Evolutionary conservation across 2,329 filamentous ascomycete species (phyloP).

Genomic region (Colletotrichum endophyticum): DNA sequence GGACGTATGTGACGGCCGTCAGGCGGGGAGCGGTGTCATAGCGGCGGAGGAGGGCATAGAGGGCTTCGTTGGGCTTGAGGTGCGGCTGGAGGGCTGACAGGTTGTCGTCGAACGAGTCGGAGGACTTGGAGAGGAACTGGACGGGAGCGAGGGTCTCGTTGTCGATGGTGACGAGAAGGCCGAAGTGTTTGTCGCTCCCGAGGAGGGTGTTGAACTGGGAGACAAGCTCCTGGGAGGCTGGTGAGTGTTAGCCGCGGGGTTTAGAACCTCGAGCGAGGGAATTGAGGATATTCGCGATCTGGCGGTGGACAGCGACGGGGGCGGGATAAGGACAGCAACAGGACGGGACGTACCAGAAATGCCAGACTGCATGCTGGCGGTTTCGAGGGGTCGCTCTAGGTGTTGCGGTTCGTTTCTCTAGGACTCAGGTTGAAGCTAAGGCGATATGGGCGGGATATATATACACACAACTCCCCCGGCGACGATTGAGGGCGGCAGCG

Average conservation of each 20-base stretch:
- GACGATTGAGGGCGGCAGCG: background rate
- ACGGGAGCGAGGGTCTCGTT: conserved; percentile 71
- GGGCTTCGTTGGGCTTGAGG: conserved; percentile 69
- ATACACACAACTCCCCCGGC: background rate
- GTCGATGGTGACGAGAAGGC: conserved; percentile 73
- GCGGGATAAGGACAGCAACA: background rate
- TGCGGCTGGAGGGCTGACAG: conserved; percentile 66
- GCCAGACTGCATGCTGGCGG: conserved; percentile 72
- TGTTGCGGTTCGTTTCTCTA: background rate
- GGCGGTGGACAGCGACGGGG: background rate
- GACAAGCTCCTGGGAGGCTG: conserved; percentile 80
- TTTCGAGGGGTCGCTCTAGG: background rate
- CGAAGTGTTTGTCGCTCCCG: conserved; percentile 65
- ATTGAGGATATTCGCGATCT: background rate
- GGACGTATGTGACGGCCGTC: conserved; percentile 78
- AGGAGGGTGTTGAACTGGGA: conserved; percentile 75
- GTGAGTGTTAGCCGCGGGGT: background rate
- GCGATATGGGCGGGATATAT: too few relatives aligned
- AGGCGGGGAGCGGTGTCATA: conserved; percentile 63
- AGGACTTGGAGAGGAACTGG: conserved; percentile 55
- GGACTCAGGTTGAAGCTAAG: background rate
- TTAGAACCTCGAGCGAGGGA: background rate
- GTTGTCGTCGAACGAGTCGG: conserved; percentile 67
- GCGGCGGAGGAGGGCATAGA: conserved; percentile 78
- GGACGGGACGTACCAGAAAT: conserved; percentile 65